Base-by-base conservation (phyloP, 352 stramenopile genomes). In the Globisporangium canariense region DNA sequence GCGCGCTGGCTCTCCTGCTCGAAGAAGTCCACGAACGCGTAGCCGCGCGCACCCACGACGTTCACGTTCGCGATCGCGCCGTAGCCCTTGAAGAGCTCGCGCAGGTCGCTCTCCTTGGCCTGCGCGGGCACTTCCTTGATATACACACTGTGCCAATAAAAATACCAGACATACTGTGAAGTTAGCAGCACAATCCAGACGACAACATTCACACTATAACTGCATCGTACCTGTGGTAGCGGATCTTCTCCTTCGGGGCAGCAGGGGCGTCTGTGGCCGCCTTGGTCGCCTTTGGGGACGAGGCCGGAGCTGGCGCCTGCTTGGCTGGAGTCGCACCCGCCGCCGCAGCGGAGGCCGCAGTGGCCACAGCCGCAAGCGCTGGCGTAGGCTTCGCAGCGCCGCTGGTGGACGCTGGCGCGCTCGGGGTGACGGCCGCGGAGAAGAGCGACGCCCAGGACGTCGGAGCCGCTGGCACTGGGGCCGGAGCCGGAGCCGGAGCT, bases 11-110 rank as follows among this genome's bases (percentile, higher is more conserved):
- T 88, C 58, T 91, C 83, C 62, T 89, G 60, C 51, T 96, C 85
- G 43, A 76, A 76, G 61, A 79, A 96, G 75, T 96, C 87, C 36
- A 96, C 83, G 60, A 94, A 96, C n/a, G 85, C 87, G 57, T 81
- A 93, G 64, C 80, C 80, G 43, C 86, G 86, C 56, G 71, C 59
- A 11, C 60, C 49, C 25, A 85, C 71, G 3, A 94, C 71, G 45
- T 73, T 93, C 47, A 92, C 76, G 65, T 78, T 81, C 34, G 83
- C 87, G 56, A 96, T 90, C 46, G 79, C 61, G 22, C 87, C 87
- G 70, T 88, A 93, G 57, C 68, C 53, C 71, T 88, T 84, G 73
- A 96, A 96, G 51, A 96, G 68, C 49, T 93, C 82, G 47, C 82
- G 84, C 54, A 96, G 43, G 41, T 96, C 87, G 40, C 58, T 73